Conservation (phyloP, 1,139 yeast species). For the Geotrichum australiense region DNA sequence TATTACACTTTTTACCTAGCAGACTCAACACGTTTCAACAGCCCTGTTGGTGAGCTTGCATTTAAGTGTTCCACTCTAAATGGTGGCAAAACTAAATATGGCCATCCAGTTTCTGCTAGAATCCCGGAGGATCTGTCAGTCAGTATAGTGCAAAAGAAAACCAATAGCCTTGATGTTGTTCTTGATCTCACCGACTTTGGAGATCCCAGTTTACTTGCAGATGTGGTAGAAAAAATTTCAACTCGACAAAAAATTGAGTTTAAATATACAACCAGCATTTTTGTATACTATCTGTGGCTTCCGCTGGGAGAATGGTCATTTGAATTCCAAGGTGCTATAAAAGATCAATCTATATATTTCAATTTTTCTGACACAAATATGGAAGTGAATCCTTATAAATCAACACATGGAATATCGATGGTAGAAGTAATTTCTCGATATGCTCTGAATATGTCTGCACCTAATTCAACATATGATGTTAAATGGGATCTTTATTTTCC, state of each 20-base stretch:
- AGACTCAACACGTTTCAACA: slow-evolving; percentile 5
- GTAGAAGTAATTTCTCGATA: slow-evolving; percentile 19
- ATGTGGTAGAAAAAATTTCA: slow-evolving; percentile 22
- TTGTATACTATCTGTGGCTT: slow-evolving; percentile 21
- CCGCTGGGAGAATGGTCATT: slow-evolving; percentile 23
- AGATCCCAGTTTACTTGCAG: slow-evolving; percentile 21
- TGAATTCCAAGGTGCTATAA: slow-evolving; percentile 16
- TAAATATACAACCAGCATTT: slow-evolving; percentile 19
- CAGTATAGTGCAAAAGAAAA: slow-evolving; percentile 18
- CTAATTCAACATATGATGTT: slow-evolving; percentile 17
- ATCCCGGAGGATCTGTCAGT: slow-evolving; percentile 22
- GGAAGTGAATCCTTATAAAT: not conserved
- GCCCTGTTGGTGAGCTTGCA: slow-evolving; percentile 2
- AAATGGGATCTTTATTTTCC: slow-evolving; percentile 24
- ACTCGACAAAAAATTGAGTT: slow-evolving; percentile 22
- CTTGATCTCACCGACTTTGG: slow-evolving; percentile 26
- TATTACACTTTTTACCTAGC: slow-evolving; percentile 12
- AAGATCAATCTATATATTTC: not conserved
- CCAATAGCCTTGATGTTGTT: slow-evolving; percentile 23
- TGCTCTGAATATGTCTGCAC: slow-evolving; percentile 18
- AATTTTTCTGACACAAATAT: not conserved
- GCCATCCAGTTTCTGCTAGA: slow-evolving; percentile 22
- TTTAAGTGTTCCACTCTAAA: slow-evolving; percentile 4
- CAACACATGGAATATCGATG: slow-evolving; percentile 14
- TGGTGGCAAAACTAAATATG: slow-evolving; percentile 4